phyloP scores from a whole-genome alignment of 2,329 filamentous ascomycete species.

The Penicillium olsonii region DNA sequence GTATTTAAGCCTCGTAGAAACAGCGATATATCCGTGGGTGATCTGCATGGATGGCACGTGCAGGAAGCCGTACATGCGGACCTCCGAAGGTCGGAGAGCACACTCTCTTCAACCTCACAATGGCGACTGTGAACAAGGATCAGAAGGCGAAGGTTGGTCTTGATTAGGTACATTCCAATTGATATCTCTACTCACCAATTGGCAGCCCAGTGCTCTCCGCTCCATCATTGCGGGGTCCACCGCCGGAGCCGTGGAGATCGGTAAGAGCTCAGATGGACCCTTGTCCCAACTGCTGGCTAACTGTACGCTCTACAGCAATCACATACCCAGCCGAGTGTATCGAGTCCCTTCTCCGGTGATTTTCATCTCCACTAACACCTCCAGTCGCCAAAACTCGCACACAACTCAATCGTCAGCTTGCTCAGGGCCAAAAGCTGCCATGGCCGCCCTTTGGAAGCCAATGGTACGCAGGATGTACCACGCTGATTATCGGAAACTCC shows the following conservation, averaged over 20 bases:
- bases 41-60: slow-evolving; percentile 20
- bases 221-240: slow-evolving; percentile 89
- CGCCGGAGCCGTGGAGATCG: slow-evolving; percentile 94
- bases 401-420: slow-evolving; percentile 83
- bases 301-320: slow-evolving; percentile 59
- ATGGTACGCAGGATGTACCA: slow-evolving; percentile 98
- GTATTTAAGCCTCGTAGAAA: background rate
- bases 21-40: background rate
- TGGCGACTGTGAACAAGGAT: slow-evolving; percentile 39
- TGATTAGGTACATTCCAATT: background rate
- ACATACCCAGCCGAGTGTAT: slow-evolving; percentile 93
- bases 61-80: slow-evolving; percentile 19
- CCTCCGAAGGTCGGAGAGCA: slow-evolving; percentile 18
- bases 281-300: slow-evolving; percentile 24
- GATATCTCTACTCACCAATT: slow-evolving; percentile 37
- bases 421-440: slow-evolving; percentile 81
- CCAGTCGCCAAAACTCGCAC: slow-evolving; percentile 89
- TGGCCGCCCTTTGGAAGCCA: slow-evolving; percentile 91
- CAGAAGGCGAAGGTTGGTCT: slow-evolving; percentile 39
- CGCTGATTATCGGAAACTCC: slow-evolving; percentile 93
- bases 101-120: slow-evolving; percentile 18
- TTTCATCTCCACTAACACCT: slow-evolving; percentile 10
- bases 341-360: slow-evolving; percentile 25
- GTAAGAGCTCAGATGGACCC: slow-evolving; percentile 49
- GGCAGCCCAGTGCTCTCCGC: slow-evolving; percentile 74